Evolutionary conservation across 129 eudicot species (phyloP).

Genomic region (Artemisia annua): DNA sequence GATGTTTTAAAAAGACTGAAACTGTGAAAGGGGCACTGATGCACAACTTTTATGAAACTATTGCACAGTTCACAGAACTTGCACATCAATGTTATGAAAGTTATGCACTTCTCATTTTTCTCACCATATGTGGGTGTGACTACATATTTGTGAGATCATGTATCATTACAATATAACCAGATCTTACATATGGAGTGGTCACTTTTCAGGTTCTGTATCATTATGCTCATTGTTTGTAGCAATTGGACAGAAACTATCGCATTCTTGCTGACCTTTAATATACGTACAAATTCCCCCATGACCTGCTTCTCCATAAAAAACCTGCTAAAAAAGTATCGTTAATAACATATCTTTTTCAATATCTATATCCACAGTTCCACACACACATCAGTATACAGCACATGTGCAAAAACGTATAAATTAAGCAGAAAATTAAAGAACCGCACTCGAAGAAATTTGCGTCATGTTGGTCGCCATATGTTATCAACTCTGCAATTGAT

Average conservation of each 20-base stretch:
- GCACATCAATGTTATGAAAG: no score
- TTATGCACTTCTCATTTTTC: no score
- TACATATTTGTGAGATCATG: background rate
- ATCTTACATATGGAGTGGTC: conserved; percentile 23
- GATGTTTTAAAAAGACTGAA: no score
- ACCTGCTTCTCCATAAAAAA: conserved; percentile 98
- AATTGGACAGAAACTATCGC: conserved; percentile 70
- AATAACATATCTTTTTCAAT: conserved; percentile 14
- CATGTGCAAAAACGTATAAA: conserved; percentile 12
- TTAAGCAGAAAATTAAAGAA: conserved; percentile 13
- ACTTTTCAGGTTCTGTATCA: conserved; percentile 87
- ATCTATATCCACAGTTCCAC: no score
- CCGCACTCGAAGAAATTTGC: conserved; percentile 80
- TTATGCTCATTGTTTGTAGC: conserved; percentile 91
- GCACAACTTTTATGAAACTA: no score
- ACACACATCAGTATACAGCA: background rate
- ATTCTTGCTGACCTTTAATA: conserved; percentile 68
- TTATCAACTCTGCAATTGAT: conserved; percentile 88
- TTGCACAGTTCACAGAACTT: no score
- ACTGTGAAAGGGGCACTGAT: no score
- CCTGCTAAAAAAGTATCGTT: conserved; percentile 45
- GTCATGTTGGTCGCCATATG: conserved; percentile 95
- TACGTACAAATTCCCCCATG: conserved; percentile 92
- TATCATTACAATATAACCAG: no score
- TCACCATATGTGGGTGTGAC: background rate